phyloP scores from a whole-genome alignment of 208 protist genomes.

The Porcisia hertigi region DNA sequence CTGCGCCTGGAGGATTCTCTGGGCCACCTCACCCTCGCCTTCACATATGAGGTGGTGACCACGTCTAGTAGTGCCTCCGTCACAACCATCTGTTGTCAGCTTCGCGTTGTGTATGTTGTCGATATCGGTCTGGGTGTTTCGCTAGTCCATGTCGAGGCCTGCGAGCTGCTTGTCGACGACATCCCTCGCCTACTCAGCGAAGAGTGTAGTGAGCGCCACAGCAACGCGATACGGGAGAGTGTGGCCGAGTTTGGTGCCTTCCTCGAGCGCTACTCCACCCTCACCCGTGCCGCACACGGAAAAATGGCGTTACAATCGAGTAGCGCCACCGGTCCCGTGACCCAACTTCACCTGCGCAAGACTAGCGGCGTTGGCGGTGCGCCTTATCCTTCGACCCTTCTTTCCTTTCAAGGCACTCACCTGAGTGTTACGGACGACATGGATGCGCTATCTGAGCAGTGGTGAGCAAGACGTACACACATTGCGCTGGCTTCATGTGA shows the following conservation, averaged over 20 bases:
- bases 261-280: constrained; percentile 68
- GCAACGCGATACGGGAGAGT: constrained; percentile 62
- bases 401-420: constrained; percentile 58
- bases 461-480: constrained; percentile 17
- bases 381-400: constrained; percentile 58
- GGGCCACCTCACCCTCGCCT: constrained; percentile 50
- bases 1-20: constrained; percentile 65
- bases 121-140: constrained; percentile 70
- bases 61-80: background rate
- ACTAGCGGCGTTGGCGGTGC: constrained; percentile 55
- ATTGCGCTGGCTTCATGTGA: no score
- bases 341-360: constrained; percentile 71
- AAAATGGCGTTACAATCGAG: constrained; percentile 71
- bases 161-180: constrained; percentile 38
- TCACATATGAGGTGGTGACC: constrained; percentile 26
- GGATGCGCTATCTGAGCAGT: constrained; percentile 63
- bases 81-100: constrained; percentile 16
- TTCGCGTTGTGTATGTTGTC: constrained; percentile 42
- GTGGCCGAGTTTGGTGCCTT: constrained; percentile 66
- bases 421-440: constrained; percentile 63
- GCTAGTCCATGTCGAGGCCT: constrained; percentile 54
- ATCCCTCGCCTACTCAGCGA: constrained; percentile 51
- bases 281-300: constrained; percentile 51
- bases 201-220: constrained; percentile 55
- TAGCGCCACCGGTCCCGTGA: constrained; percentile 45